phyloP scores from a whole-genome alignment of 116 monocot genomes.

The Dioscorea cayenensis region DNA sequence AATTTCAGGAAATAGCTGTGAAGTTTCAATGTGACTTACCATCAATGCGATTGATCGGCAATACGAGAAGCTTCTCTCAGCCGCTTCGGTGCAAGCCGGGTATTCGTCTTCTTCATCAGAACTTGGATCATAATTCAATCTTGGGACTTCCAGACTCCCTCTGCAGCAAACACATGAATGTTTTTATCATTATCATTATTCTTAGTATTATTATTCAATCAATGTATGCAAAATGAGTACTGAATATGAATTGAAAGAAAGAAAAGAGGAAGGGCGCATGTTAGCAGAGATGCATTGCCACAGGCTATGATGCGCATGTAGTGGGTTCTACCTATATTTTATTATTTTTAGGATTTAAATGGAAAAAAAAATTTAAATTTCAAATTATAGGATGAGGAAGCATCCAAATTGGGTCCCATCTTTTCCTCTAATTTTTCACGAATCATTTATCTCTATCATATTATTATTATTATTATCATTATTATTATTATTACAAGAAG shows the following conservation, averaged over 20 bases:
- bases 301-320: too few species aligned
- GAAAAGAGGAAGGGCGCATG: too few species aligned
- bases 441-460: background rate
- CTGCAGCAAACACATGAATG: conserved; percentile 15
- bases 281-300: too few species aligned
- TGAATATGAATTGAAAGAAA: too few species aligned
- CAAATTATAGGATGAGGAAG: background rate
- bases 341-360: background rate
- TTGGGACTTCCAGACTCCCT: conserved; percentile 41
- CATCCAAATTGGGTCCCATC: background rate
- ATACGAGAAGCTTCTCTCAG: conserved; percentile 12
- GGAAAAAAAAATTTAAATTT: background rate
- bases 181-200: background rate
- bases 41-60: conserved; percentile 30
- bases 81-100: conserved; percentile 23
- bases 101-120: conserved; percentile 8
- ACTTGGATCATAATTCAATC: conserved; percentile 34
- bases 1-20: background rate
- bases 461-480: background rate
- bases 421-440: too few species aligned
- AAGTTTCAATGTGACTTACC: conserved; percentile 16
- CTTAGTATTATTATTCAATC: background rate
- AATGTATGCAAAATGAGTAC: background rate
- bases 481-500: background rate
- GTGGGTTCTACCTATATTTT: too few species aligned